Evolutionary conservation across 495 filamentous ascomycete species (phyloP), one percentile per base, ranked within the genome.

Genomic region (Pseudoneurospora amorphoporcata): DNA sequence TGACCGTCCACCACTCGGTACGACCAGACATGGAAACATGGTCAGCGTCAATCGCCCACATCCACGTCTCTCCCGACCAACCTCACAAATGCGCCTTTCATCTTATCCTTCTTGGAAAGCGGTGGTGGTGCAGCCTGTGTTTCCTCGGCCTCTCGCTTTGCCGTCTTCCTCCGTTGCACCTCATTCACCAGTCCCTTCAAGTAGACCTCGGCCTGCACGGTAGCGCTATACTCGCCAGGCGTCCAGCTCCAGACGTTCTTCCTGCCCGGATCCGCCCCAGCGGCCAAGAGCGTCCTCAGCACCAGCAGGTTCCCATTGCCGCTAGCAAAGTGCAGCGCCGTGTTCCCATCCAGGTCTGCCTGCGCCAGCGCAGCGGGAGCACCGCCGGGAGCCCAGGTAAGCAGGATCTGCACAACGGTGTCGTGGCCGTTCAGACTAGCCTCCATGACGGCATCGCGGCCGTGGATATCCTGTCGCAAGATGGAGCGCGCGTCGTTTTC

Each of bases 181-280:
- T 91, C 91, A 0, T 80, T 82, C 0, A 92, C 86, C 70, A 94
- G 79, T 40, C 85, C 85, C 82, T 87, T 87, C 53, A 93, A 89
- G 75, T 93, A 94, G 23, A 90, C 89, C 81, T 94, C 92, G 19
- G 90, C 91, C 75, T 91, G 88, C 29, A 91, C 88, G 2, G 90
- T 92, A 35, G 87, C 87, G 65, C 87, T 90, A 79, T 95, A 96
- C 39, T 86, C 86, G 14, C 91, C 83, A 7, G 93, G 89, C 32
- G 87, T 91, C 89, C 92, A 94, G 72, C 85, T 88, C 84, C 88
- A 90, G 4, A 86, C 81, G 76, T 96, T 96, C 76, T 79, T 84
- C 65, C 84, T 88, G 68, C 87, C 83, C 1, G 89, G 85, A 72
- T 89, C 87, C 65, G 92, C 91, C 12, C 92, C 92, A 16, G 80